phyloP scores from a whole-genome alignment of 2,329 filamentous ascomycete species.

The Phialemoniopsis sp. region DNA sequence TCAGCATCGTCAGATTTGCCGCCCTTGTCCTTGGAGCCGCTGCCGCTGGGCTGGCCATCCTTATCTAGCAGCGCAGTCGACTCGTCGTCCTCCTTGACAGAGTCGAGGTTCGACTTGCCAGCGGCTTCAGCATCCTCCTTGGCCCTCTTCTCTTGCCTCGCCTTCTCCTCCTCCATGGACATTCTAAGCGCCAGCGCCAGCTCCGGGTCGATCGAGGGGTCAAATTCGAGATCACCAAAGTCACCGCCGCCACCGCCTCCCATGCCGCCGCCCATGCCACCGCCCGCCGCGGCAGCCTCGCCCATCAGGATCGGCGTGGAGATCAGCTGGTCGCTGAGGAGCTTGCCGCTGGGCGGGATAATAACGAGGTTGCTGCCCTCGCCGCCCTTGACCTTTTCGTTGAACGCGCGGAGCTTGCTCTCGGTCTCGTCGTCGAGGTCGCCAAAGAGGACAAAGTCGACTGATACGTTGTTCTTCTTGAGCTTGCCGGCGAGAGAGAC shows the following conservation, averaged over 20 bases:
- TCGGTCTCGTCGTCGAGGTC: constrained; percentile 84
- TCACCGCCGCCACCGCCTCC: constrained; percentile 58
- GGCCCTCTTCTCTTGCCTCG: constrained; percentile 81
- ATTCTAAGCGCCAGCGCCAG: constrained; percentile 90
- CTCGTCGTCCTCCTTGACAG: constrained; percentile 77
- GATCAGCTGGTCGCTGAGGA: constrained; percentile 89
- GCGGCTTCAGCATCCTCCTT: constrained; percentile 69
- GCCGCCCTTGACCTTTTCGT: constrained; percentile 84
- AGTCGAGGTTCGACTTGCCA: constrained; percentile 51
- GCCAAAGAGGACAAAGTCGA: constrained; percentile 94
- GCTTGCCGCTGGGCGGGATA: constrained; percentile 84
- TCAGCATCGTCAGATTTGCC: constrained; percentile 56
- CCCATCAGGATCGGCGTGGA: constrained; percentile 86
- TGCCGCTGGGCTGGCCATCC: constrained; percentile 61
- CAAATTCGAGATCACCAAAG: constrained; percentile 80
- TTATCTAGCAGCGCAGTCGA: constrained; percentile 59
- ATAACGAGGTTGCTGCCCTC: constrained; percentile 90
- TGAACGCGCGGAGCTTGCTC: constrained; percentile 92
- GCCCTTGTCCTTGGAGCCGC: constrained; percentile 36
- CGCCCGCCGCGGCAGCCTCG: constrained; percentile 62
- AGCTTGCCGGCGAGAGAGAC: constrained; percentile 92
- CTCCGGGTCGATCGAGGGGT: constrained; percentile 89
- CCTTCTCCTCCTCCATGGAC: constrained; percentile 98
- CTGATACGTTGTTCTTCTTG: constrained; percentile 94
- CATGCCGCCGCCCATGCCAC: constrained; percentile 50